A percentile compares a stretch with the other conserved stretches of the same genome.
These are phyloP conservation scores for Auriscalpium microsporum DNA, from an alignment of 768 basidiomycete genomes.

Conservation along the genomic window DNA sequence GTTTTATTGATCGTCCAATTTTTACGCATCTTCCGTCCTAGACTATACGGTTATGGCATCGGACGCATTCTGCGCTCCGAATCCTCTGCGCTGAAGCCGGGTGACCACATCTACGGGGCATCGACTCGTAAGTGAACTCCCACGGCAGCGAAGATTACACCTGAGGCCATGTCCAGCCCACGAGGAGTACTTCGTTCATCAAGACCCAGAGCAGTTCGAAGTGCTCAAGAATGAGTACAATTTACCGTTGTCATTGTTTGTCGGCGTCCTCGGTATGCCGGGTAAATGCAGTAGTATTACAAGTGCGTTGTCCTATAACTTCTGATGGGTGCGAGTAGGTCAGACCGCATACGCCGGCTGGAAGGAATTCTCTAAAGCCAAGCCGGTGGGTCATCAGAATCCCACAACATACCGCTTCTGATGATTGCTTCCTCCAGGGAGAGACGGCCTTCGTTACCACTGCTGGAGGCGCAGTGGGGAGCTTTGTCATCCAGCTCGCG, in stretches of 20 bases:
- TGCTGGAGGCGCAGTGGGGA: constrained; percentile 26
- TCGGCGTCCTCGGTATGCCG: constrained; percentile 43
- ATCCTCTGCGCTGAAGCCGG: constrained; percentile 24
- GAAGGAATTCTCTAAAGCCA: constrained; percentile 31
- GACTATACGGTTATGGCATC: constrained; percentile 24
- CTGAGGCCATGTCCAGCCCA: constrained; percentile 23
- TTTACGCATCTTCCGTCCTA: background rate
- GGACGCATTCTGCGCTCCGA: constrained; percentile 39
- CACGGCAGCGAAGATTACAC: constrained; percentile 5
- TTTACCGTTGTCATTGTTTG: constrained; percentile 40
- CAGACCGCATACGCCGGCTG: constrained; percentile 31
- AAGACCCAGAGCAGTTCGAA: constrained; percentile 15
- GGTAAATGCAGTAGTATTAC: constrained; percentile 7
- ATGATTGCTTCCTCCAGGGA: constrained; percentile 23
- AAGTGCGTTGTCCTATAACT: too few relatives aligned
- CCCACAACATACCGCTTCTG: background rate
- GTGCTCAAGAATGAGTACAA: constrained; percentile 34
- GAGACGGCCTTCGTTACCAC: constrained; percentile 42
- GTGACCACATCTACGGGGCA: constrained; percentile 28
- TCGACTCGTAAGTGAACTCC: too few relatives aligned
- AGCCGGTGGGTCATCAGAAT: constrained; percentile 26
- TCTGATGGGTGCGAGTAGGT: constrained; percentile 11
- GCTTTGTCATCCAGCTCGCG: constrained; percentile 33
- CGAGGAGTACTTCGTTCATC: constrained; percentile 31
- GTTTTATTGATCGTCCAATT: background rate